Evolutionary conservation across 2,329 filamentous ascomycete genomes (phyloP), one percentile per base, ranked within the genome.

Genomic region (Purpureocillium takamizusanense): DNA sequence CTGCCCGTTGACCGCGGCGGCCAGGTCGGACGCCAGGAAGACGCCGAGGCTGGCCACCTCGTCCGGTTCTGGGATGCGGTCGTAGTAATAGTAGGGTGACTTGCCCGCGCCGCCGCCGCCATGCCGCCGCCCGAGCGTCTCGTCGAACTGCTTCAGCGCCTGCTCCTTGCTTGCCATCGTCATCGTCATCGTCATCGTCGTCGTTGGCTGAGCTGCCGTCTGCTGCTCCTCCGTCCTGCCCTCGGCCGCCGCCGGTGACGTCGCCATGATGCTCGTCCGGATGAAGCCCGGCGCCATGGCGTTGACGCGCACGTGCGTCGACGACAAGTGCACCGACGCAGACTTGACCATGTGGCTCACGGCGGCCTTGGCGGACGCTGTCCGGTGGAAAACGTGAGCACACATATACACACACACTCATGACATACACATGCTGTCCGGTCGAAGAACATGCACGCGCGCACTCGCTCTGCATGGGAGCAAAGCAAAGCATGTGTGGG

Each of bases 21-120:
- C 15, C 3, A 45, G 15, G 14, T 45, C 38, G 3, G 46, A 48
- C 2, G 38, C 46, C 7, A 49, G 23, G 36, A 48, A 49, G 1
- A 45, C 40, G 10, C 46, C 47, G 25, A 49, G 23, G 3, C 36
- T 42, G 3, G 47, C 44, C 33, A 48, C 42, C 28, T 48, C 47
- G 2, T 38, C 37, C 0, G 47, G 46, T 15, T 40, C 44, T 7
- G 39, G 15, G 7, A 44, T 37, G 12, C 46, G 46, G 2, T 42
- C 21, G n/a, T 44, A 46, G 15, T 47, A 46, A n/a, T 47, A 40
- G 21, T 13, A 10, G 12, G 18, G 11, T 3, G n/a, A 18, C 13
- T 25, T 15, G 11, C 4, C 16, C 3, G 15, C 17, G 4, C 18
- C 14, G 12, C 13, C 25, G 3, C 25, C 35, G n/a, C 14, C 12